Evolutionary conservation across 169 alveolate species (phyloP).

Genomic region (Cryptosporidium ryanae): DNA sequence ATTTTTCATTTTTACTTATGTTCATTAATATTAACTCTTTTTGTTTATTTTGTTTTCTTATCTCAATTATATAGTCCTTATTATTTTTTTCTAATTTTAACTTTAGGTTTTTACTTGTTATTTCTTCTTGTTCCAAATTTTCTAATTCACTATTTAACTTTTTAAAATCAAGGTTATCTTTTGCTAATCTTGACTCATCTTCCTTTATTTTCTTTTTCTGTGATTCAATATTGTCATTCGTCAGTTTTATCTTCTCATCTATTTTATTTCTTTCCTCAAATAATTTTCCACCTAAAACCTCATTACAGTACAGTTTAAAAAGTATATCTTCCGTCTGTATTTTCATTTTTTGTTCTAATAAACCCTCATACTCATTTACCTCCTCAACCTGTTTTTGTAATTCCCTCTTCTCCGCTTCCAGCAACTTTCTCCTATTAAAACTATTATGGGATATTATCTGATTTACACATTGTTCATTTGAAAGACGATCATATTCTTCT

Average conservation of each 20-base stretch:
- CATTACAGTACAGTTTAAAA: slow-evolving; percentile 48
- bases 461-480: slow-evolving; percentile 64
- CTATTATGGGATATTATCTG: slow-evolving; percentile 71
- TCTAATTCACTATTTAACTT: slow-evolving; percentile 18
- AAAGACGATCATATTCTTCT: slow-evolving; percentile 73
- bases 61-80: slow-evolving; percentile 9
- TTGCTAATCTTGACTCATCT: slow-evolving; percentile 27
- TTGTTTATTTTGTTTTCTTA: slow-evolving; percentile 25
- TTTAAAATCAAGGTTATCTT: slow-evolving; percentile 16
- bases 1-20: slow-evolving; percentile 17
- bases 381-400: slow-evolving; percentile 75
- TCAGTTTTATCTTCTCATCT: slow-evolving; percentile 15
- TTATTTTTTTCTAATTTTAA: slow-evolving; percentile 13
- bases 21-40: not conserved
- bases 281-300: slow-evolving; percentile 33
- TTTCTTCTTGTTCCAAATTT: slow-evolving; percentile 17
- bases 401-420: slow-evolving; percentile 74
- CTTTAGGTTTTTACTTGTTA: slow-evolving; percentile 2
- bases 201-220: slow-evolving; percentile 28
- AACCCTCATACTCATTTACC: slow-evolving; percentile 63
- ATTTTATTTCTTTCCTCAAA: slow-evolving; percentile 17
- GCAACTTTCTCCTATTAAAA: slow-evolving; percentile 68
- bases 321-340: not conserved
- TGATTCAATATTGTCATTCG: slow-evolving; percentile 7
- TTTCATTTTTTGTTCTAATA: not conserved